Conservation (phyloP, 192 early-diverging fungal genomes). For the Radiomyces spectabilis region DNA sequence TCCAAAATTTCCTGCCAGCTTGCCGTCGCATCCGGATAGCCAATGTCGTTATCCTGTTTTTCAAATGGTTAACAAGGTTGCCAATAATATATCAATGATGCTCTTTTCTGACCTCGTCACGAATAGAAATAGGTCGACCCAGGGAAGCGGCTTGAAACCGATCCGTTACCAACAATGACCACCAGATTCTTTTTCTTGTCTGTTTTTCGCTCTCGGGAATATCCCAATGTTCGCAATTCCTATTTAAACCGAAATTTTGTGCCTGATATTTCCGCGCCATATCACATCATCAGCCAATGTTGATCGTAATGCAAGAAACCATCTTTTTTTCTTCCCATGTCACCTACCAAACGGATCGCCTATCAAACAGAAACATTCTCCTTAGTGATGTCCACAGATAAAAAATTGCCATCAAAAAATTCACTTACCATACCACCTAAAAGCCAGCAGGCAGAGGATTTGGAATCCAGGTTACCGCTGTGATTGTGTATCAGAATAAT, state of each 20-base stretch:
- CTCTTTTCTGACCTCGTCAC: constrained; percentile 23
- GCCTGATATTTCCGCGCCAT: too few relatives aligned
- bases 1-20: constrained; percentile 23
- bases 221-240: constrained; percentile 53
- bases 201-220: constrained; percentile 48
- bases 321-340: not conserved
- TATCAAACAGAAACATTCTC: not conserved
- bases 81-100: not conserved
- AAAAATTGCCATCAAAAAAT: not conserved
- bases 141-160: constrained; percentile 57
- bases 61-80: not conserved
- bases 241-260: constrained; percentile 69
- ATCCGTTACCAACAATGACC: constrained; percentile 65
- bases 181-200: constrained; percentile 68
- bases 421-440: constrained; percentile 14
- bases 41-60: constrained; percentile 22
- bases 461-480: constrained; percentile 21
- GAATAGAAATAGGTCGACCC: constrained; percentile 50
- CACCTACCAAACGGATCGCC: not conserved
- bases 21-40: constrained; percentile 17
- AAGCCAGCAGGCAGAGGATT: constrained; percentile 24
- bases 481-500: constrained; percentile 27
- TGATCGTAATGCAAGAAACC: not conserved
- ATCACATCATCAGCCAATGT: too few relatives aligned
- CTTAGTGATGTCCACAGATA: not conserved